Evolutionary conservation across 1,139 yeast species (phyloP).

Genomic region (Insectozyma bohioensis): DNA sequence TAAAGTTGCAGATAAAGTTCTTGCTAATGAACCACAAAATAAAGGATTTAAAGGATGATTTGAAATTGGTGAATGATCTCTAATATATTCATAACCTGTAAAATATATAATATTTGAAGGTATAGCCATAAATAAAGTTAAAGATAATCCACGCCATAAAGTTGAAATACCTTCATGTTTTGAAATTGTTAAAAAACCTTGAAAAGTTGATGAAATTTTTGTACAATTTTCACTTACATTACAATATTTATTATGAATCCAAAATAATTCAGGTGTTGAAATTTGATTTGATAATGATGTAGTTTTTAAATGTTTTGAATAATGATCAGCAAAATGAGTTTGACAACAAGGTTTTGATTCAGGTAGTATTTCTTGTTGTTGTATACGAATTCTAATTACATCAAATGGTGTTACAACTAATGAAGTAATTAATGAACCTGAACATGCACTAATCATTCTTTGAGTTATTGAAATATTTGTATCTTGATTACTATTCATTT

Average conservation of each 20-base stretch:
- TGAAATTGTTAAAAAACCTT: slow-evolving; percentile 67
- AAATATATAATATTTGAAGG: slow-evolving; percentile 94
- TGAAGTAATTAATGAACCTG: slow-evolving; percentile 88
- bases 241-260: slow-evolving; percentile 44
- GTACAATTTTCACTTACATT: slow-evolving; percentile 30
- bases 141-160: slow-evolving; percentile 85
- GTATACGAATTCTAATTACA: slow-evolving; percentile 86
- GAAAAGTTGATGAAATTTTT: slow-evolving; percentile 58
- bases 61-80: slow-evolving; percentile 69
- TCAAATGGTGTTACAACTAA: slow-evolving; percentile 90
- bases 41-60: slow-evolving; percentile 65
- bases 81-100: slow-evolving; percentile 84
- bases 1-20: slow-evolving; percentile 79
- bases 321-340: slow-evolving; percentile 12
- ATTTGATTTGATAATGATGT: slow-evolving; percentile 4
- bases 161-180: slow-evolving; percentile 72
- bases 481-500: slow-evolving; percentile 7
- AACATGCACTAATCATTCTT: slow-evolving; percentile 85
- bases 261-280: slow-evolving; percentile 31
- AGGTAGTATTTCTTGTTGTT: slow-evolving; percentile 76
- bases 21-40: slow-evolving; percentile 81
- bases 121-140: slow-evolving; percentile 83
- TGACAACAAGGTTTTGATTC: slow-evolving; percentile 30
- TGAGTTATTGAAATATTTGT: slow-evolving; percentile 50
- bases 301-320: slow-evolving; percentile 1